Percentiles rank a stretch among this genome's conserved stretches.
These are phyloP conservation scores for Naganishia albida DNA, from an alignment of 1,284 basidiomycete genomes.

Conservation along the genomic window DNA sequence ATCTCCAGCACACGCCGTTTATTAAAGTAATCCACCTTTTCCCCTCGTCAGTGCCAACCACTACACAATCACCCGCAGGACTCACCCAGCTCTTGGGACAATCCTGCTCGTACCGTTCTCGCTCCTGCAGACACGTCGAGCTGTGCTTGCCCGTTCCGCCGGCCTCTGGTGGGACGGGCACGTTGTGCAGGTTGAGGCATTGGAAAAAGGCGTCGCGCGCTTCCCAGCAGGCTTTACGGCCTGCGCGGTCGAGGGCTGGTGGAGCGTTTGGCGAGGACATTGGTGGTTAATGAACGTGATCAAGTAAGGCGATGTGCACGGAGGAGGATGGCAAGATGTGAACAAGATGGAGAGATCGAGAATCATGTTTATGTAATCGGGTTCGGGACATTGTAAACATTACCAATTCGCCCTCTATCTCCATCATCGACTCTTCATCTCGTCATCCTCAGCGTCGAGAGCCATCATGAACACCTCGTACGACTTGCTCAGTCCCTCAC, in stretches of 20 bases:
- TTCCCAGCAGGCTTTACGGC: constrained; percentile 53
- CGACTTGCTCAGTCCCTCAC: constrained; percentile 8
- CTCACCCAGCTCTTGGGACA: constrained; percentile 56
- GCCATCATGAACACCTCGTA: constrained; percentile 6
- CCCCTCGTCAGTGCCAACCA: background rate
- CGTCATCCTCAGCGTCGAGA: background rate
- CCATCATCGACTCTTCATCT: background rate
- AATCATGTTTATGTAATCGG: constrained; percentile 8
- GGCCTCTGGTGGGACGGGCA: constrained; percentile 44
- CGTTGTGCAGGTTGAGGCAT: constrained; percentile 50
- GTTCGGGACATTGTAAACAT: constrained; percentile 14
- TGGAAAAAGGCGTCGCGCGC: constrained; percentile 53
- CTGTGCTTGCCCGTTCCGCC: constrained; percentile 36
- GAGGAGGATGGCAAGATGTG: background rate
- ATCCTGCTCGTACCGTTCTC: constrained; percentile 46
- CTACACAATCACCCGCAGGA: constrained; percentile 16
- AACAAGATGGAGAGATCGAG: constrained; percentile 12
- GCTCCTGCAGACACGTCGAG: constrained; percentile 45
- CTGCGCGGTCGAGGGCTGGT: constrained; percentile 50
- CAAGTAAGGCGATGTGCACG: too few species aligned
- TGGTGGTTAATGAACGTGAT: background rate
- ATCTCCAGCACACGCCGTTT: constrained; percentile 54
- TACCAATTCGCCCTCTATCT: constrained; percentile 1
- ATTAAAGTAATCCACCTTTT: constrained; percentile 57
- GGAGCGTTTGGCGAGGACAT: constrained; percentile 36